Conservation (phyloP, 139 green algal genomes). For the Volvox africanus region DNA sequence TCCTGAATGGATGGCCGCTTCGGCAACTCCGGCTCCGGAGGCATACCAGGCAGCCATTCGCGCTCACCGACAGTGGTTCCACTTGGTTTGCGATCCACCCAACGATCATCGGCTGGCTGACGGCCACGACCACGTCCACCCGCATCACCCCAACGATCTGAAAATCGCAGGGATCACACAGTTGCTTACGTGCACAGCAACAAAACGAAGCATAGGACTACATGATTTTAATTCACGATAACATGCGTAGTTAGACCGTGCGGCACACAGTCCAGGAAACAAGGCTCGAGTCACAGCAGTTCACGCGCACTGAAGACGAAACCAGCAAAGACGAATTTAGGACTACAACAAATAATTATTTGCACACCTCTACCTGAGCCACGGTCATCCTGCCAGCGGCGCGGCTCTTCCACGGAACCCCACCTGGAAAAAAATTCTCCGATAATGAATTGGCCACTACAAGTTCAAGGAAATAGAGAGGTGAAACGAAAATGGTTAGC, state of each 20-base stretch:
- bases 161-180: background rate
- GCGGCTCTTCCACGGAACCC: slow-evolving; percentile 44
- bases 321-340: no score
- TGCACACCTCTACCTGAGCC: background rate
- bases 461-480: background rate
- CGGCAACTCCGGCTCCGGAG: slow-evolving; percentile 42
- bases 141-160: slow-evolving; percentile 42
- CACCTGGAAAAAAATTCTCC: slow-evolving; percentile 12
- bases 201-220: background rate
- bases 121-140: slow-evolving; percentile 14
- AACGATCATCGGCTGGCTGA: slow-evolving; percentile 1
- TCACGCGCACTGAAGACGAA: no score
- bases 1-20: slow-evolving; percentile 35
- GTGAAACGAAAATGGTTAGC: background rate
- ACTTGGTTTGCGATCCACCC: slow-evolving; percentile 28
- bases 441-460: background rate
- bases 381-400: slow-evolving; percentile 46
- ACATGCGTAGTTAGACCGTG: no score
- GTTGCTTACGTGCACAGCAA: background rate
- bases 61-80: background rate
- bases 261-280: background rate
- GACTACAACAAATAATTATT: no score
- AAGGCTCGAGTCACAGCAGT: background rate
- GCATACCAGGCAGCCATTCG: slow-evolving; percentile 43
- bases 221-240: no score